Base-by-base conservation (phyloP, 371 early-diverging fungal species). In the Chytridium lagenaria region DNA sequence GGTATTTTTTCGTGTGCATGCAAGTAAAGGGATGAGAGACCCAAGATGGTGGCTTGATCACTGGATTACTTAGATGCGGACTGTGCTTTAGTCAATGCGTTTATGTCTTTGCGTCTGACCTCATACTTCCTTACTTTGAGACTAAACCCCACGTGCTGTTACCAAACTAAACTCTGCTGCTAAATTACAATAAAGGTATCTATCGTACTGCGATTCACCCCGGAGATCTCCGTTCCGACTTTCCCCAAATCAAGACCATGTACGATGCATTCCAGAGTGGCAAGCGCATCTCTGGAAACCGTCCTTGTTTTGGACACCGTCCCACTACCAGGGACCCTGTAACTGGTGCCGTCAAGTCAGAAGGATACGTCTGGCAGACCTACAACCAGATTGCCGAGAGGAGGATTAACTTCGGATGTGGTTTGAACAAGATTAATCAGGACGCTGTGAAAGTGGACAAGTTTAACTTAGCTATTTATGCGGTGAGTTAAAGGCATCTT, bases 381-480 rank as follows among this genome's bases (percentile, higher is more conserved):
- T 86, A 78, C 71, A 68, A 66, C 49, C 63, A 81, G 38, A 78
- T 85, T n/a, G 57, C 66, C 2, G 73, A 76, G 70, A 36, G 82
- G 30, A 72, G 83, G 30, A 50, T 71, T 23, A 70, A 80, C 52
- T 79, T 86, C 61, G 86, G 84, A 16, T 71, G 69, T 23, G 86
- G 85, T n/a, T 38, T 85, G 16, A 30, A 66, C 49, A 38, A 80
- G 34, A 59, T 84, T 39, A 70, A 75, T 28, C 34, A 38, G 39
- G 77, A 80, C 16, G 68, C 77, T 28, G 77, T 72, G 15, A 67
- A 65, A 30, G 59, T 57, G 36, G 78, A 76, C 50, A 50, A 70
- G 74, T 81, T 72, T 50, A 65, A 73, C 59, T 69, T 92, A 1
- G 90, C 88, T 0, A 80, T 92, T 50, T 90, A 84, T 73, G 73